Base-by-base conservation (phyloP, 805 yeast genomes). In the Maudiozyma serrabonitensis region DNA sequence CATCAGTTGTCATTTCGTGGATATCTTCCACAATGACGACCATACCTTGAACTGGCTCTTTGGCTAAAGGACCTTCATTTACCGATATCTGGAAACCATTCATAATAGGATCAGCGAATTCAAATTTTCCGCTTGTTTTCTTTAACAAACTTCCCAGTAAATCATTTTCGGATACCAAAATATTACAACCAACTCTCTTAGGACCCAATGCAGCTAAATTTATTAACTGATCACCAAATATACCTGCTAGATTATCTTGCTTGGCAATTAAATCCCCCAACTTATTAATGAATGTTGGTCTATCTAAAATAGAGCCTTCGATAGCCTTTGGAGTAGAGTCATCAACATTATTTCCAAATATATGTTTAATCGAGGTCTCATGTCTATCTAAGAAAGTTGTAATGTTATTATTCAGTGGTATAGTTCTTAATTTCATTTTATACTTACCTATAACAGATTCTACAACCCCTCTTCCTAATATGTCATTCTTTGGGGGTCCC, bases 31-130 rank as follows among this genome's bases (percentile, higher is more conserved):
- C 52, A 6, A 78, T 64, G 1, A 82, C 78, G 13, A 84, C 75
- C 54, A 86, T 77, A 7, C 97, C 96, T 63, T 88, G 91, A 21
- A 87, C 76, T 0, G 89, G 90, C 64, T 93, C 99, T 4, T 84
- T 78, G 0, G 91, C 83, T 43, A 93, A 71, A 0, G 98, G 98
- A 2, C 99, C 99, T 61, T 82, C 87, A 41, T 75, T 73, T 43
- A 80, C 78, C 4, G 96, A 87, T 38, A 88, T 68, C 62, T 87
- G 95, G 66, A 89, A 90, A 0, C 96, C 99, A 56, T 85, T 83
- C 43, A 86, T 60, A 2, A 91, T 66, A 57, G 83, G 79, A 47
- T 82, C 81, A 54, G 80, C 85, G 60, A 70, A 77, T 46, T 69
- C 72, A 51, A 73, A 69, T 0, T 18, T 35, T 7, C 56, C 56